Evolutionary conservation across 2,329 filamentous ascomycete genomes (phyloP).

Genomic region (Ambrosiella beaveri): DNA sequence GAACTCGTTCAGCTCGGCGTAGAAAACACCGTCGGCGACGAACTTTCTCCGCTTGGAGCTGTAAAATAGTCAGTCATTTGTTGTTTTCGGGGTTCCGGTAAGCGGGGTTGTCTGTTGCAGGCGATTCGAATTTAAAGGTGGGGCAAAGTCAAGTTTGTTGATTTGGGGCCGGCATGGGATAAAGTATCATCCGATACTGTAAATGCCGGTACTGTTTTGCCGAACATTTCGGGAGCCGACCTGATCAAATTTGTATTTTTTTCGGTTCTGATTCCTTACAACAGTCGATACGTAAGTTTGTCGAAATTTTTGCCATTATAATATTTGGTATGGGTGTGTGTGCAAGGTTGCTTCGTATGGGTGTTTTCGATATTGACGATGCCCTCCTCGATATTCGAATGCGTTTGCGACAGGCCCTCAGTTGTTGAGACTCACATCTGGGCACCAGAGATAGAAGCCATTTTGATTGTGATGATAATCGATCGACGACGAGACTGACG

Average conservation of each 20-base stretch:
- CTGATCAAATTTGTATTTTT: neutral
- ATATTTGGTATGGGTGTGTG: neutral
- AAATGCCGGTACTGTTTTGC: too few relatives aligned
- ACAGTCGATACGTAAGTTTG: neutral
- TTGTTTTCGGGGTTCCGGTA: neutral
- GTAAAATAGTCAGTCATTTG: constrained; percentile 15
- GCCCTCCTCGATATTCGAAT: constrained; percentile 4
- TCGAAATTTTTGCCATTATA: neutral
- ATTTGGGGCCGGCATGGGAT: too few relatives aligned
- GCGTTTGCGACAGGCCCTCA: neutral
- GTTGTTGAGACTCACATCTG: constrained; percentile 13
- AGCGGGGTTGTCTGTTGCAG: neutral
- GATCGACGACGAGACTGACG: constrained; percentile 13
- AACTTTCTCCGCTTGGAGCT: constrained; percentile 91
- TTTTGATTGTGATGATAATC: constrained; percentile 14
- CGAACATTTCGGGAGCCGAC: too few relatives aligned
- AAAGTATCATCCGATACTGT: too few relatives aligned
- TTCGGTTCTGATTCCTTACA: neutral
- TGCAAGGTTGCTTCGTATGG: neutral
- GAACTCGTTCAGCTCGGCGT: constrained; percentile 99
- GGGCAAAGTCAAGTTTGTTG: neutral
- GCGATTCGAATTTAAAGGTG: neutral
- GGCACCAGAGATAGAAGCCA: constrained; percentile 13
- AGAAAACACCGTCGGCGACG: constrained; percentile 98
- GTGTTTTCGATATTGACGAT: constrained; percentile 8